A percentile compares a stretch with the other conserved stretches of the same genome.
Evolutionary conservation across 148 eudicot genomes (phyloP).

Genomic region (Chenopodium suecicum): DNA sequence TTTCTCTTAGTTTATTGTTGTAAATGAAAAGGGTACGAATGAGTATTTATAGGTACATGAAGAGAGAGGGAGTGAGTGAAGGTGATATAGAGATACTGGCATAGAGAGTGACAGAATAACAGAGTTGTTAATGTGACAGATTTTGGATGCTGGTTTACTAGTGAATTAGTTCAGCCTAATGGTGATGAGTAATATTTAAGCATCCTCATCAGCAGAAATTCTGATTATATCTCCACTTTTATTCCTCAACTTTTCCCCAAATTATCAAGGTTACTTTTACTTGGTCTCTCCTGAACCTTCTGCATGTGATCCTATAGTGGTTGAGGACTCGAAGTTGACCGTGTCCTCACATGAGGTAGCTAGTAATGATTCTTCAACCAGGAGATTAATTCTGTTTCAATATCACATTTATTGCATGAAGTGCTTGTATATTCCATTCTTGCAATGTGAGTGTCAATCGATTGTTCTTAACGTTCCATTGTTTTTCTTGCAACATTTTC

Average conservation of each 20-base stretch:
- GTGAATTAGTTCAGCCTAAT: slow-evolving; percentile 48
- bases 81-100: not conserved
- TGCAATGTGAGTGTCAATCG: not conserved
- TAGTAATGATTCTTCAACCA: not conserved
- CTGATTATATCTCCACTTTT: slow-evolving; percentile 17
- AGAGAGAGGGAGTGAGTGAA: not conserved
- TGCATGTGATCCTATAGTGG: slow-evolving; percentile 3
- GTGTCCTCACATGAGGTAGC: not conserved
- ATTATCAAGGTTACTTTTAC: not conserved
- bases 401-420: not conserved
- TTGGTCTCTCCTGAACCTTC: slow-evolving; percentile 8
- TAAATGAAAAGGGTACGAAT: not conserved
- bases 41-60: slow-evolving; percentile 33
- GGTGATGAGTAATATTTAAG: slow-evolving; percentile 48
- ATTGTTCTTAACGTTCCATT: not conserved
- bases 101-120: slow-evolving; percentile 18
- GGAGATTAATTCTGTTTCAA: not conserved
- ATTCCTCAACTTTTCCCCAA: not conserved
- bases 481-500: not conserved
- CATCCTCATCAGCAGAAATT: slow-evolving; percentile 23
- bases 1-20: slow-evolving; percentile 21
- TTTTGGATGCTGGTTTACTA: slow-evolving; percentile 31
- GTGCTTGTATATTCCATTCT: not conserved
- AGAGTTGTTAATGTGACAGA: slow-evolving; percentile 26
- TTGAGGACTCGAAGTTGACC: not conserved